phyloP scores from a whole-genome alignment of 768 basidiomycete species.

The Trametes maxima region DNA sequence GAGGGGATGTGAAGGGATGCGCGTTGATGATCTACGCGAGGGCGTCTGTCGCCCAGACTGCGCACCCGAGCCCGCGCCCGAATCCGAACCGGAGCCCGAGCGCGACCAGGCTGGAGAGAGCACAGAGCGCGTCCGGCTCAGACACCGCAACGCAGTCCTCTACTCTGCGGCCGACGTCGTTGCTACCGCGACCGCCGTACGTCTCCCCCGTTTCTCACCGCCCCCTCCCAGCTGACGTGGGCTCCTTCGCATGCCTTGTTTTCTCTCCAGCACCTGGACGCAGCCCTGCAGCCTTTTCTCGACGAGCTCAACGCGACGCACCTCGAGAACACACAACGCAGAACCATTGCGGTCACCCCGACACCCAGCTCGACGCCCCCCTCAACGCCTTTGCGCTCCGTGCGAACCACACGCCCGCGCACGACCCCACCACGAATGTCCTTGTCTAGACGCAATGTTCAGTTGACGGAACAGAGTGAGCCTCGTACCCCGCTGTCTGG shows the following conservation, averaged over 20 bases:
- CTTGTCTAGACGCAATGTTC: constrained; percentile 10
- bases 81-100: not conserved
- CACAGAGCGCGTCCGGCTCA: constrained; percentile 19
- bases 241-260: not conserved
- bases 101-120: not conserved
- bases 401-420: constrained; percentile 8
- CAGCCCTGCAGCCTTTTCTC: constrained; percentile 20
- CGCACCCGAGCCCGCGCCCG: not conserved
- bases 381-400: not conserved
- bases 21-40: constrained; percentile 5
- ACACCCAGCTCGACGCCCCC: not conserved
- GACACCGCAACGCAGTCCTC: constrained; percentile 24
- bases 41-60: constrained; percentile 10
- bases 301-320: constrained; percentile 18
- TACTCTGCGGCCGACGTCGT: constrained; percentile 24
- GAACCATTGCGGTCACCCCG: not conserved
- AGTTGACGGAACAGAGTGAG: constrained; percentile 17
- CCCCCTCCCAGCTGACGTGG: not conserved
- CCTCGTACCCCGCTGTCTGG: constrained; percentile 7
- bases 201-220: not conserved
- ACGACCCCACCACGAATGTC: constrained; percentile 19
- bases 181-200: constrained; percentile 22
- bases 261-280: constrained; percentile 11
- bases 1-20: constrained; percentile 5
- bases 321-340: constrained; percentile 4